Conservation (phyloP, 179 eudicot species). For the Amaranthus tricolor region DNA sequence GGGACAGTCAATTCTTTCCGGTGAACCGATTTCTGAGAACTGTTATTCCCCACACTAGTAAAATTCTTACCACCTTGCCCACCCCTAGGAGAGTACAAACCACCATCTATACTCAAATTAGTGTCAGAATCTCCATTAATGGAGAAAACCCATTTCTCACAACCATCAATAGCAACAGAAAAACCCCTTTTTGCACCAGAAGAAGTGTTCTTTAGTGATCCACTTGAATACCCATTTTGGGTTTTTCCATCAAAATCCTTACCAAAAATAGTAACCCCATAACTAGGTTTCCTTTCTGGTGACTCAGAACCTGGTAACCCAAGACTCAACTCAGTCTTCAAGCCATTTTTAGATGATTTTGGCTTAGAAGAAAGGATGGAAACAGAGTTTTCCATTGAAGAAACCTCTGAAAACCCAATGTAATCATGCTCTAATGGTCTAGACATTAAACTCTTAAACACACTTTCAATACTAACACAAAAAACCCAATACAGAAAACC, state of each 20-base stretch:
- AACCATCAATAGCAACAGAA: conserved; percentile 57
- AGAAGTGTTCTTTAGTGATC: conserved; percentile 34
- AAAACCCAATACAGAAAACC: conserved; percentile 13
- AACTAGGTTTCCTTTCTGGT: conserved; percentile 44
- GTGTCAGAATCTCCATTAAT: conserved; percentile 54
- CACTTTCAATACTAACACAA: neutral
- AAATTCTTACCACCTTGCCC: conserved; percentile 1
- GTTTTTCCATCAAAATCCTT: conserved; percentile 42
- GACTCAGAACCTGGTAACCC: conserved; percentile 78
- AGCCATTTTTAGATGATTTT: conserved; percentile 23
- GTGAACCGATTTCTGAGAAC: conserved; percentile 20
- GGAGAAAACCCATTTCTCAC: conserved; percentile 66
- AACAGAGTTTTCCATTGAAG: conserved; percentile 42
- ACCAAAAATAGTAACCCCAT: conserved; percentile 51
- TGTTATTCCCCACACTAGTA: conserved; percentile 19
- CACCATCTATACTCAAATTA: conserved; percentile 36
- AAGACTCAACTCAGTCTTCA: conserved; percentile 72
- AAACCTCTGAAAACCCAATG: conserved; percentile 56
- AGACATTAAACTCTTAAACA: conserved; percentile 39
- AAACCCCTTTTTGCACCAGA: conserved; percentile 75
- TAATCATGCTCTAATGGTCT: conserved; percentile 53
- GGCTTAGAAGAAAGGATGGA: conserved; percentile 16
- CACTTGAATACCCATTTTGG: conserved; percentile 26
- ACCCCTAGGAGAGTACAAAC: conserved; percentile 22
- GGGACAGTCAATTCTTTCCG: conserved; percentile 26